These are phyloP conservation scores for Xylariaceae sp. DNA, from an alignment of 2,329 filamentous ascomycete species.

Conservation along the genomic window DNA sequence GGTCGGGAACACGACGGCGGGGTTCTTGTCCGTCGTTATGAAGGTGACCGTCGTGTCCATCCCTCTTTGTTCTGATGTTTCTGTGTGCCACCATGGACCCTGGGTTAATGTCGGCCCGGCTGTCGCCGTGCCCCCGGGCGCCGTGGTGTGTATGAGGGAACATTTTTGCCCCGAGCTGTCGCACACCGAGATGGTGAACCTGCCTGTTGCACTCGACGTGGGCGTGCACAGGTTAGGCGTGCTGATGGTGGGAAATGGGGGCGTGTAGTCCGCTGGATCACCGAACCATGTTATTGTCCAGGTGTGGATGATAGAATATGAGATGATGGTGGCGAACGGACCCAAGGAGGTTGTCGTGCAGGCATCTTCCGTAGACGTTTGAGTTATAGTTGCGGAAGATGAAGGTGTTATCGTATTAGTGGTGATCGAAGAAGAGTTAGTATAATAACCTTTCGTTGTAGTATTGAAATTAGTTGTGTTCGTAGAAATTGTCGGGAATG, in stretches of 20 bases:
- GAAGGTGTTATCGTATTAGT: constrained; percentile 12
- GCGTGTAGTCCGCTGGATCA: constrained; percentile 54
- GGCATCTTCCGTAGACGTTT: constrained; percentile 26
- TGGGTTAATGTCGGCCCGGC: constrained; percentile 20
- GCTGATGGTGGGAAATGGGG: constrained; percentile 51
- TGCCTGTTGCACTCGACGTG: constrained; percentile 33
- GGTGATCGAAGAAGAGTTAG: constrained; percentile 12
- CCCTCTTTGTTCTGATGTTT: constrained; percentile 7
- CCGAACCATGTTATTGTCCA: constrained; percentile 57
- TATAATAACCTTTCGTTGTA: constrained; percentile 6
- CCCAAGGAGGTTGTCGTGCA: constrained; percentile 35
- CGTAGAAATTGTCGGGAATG: constrained; percentile 9
- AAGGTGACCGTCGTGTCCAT: constrained; percentile 49
- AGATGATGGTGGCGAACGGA: constrained; percentile 45
- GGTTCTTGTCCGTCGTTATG: constrained; percentile 62
- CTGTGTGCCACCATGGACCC: constrained; percentile 25
- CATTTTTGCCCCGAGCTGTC: constrained; percentile 43
- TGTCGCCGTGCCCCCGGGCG: not conserved
- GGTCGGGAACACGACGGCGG: constrained; percentile 54
- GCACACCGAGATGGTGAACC: constrained; percentile 42
- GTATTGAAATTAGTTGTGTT: constrained; percentile 13
- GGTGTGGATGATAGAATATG: constrained; percentile 55
- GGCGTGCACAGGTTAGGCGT: constrained; percentile 49
- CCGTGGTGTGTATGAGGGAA: constrained; percentile 36
- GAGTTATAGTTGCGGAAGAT: not conserved